Evolutionary conservation across 495 filamentous ascomycete species (phyloP), one percentile per base, ranked within the genome.

Genomic region (Pyronema domesticum): DNA sequence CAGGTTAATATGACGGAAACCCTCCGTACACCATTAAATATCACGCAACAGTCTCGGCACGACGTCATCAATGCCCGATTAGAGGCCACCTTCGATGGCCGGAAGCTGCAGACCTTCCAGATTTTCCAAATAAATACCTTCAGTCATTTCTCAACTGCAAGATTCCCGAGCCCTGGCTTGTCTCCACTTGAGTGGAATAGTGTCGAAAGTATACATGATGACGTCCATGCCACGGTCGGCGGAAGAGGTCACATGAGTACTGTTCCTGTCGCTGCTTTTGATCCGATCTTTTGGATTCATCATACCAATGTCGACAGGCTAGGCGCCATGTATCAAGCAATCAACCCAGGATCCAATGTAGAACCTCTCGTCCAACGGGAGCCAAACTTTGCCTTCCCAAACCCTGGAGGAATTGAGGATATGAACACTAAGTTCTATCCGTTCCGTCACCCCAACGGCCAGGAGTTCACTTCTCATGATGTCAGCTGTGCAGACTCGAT

Each of bases 251-350:
- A 64, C 51, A 67, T 65, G 80, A 69, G 71, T 2, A 73, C 73
- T 56, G 71, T 81, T 19, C 73, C 75, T 0, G 82, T 77, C 55
- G 78, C 84, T 3, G 76, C 76, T 11, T 88, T 83, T 58, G 84
- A 87, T 60, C 83, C 84, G 0, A 70, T 83, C 39, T 89, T 88
- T 68, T 83, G 76, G 66, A 68, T 87, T 3, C 83, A 87, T 50
- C 72, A 76, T 53, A 65, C 71, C 39, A 81, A 77, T 56, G 72
- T 86, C 14, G 85, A 89, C 59, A 74, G 84, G 3, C 65, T 78
- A 45, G 79, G 81, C 57, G 75, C 84, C 5, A 76, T 87, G 48
- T 89, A 82, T 82, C 82, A 88, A 66, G 70, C 72, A 0, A 59
- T 85, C n/a, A 72, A 85, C 56, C 80, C 80, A 3, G 60, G 76